These are phyloP conservation scores for Anisodus tanguticus DNA, from an alignment of 257 asterid species.

Conservation along the genomic window DNA sequence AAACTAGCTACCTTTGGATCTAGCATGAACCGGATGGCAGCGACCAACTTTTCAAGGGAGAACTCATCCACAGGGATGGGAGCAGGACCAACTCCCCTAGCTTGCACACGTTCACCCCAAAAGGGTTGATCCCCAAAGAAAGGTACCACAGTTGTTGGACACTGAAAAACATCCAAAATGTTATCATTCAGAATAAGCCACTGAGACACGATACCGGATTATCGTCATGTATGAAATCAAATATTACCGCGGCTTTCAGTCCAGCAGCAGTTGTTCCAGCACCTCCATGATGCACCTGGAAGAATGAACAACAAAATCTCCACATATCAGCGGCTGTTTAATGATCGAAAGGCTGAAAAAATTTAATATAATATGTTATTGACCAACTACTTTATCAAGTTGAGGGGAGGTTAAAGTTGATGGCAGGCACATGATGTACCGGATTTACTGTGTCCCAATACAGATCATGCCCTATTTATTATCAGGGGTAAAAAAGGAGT, in stretches of 20 bases:
- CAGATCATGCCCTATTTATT: neutral
- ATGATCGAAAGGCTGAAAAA: neutral
- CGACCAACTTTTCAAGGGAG: constrained; percentile 74
- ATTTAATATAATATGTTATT: neutral
- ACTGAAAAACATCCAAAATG: constrained; percentile 43
- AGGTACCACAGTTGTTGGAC: constrained; percentile 92
- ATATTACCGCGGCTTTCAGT: constrained; percentile 80
- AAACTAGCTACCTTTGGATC: constrained; percentile 55
- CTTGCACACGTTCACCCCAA: constrained; percentile 92
- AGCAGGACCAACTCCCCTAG: constrained; percentile 85
- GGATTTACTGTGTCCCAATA: neutral
- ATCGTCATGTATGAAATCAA: neutral
- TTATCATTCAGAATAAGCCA: constrained; percentile 5
- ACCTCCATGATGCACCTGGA: constrained; percentile 94
- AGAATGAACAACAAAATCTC: constrained; percentile 29
- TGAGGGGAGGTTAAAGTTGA: neutral
- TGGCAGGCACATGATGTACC: neutral
- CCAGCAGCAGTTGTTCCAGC: constrained; percentile 99
- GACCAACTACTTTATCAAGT: constrained; percentile 14
- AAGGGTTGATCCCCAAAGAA: constrained; percentile 93
- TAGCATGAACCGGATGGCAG: constrained; percentile 83
- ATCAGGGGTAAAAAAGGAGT: neutral
- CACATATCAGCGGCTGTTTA: constrained; percentile 10
- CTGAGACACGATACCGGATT: neutral
- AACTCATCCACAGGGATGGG: constrained; percentile 87